Evolutionary conservation across 225 moss, liverwort and hornwort genomes (phyloP), one percentile per base, ranked within the genome.

Genomic region (Thuidium tamariscinum): DNA sequence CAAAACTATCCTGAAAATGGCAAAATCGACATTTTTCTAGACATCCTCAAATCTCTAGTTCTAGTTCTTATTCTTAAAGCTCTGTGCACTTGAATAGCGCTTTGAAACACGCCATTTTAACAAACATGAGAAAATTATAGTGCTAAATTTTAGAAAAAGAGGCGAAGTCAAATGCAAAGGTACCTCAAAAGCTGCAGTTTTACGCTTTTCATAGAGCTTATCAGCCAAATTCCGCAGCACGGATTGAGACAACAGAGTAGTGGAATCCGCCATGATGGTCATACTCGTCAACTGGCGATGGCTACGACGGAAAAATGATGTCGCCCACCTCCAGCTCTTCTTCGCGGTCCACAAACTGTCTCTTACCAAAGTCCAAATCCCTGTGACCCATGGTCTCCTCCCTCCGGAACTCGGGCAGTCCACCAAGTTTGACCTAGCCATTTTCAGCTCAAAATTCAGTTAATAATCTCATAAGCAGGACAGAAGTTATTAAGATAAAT

Each of bases 141-240:
- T 49, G 3, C 19, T 19, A 41, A 44, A 16, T 34, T 48, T 69
- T 21, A 30, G 23, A 20, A 71, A 49, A 54, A 17, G 39, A 55
- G 23, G 63, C 16, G 42, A 29, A 79, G 54, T 1, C 55, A 80
- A 73, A 36, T 48, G 65, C 79, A 57, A 67, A 65, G 73, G 20
- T 88, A 98, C 98, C 95, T 98, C 98, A 51, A 98, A 81, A 21
- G 98, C 98, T 85, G 98, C 98, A 90, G 93, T 98, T 91, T 98
- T 98, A 54, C 98, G 98, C 86, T 97, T 98, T 48, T 98, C 98
- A 29, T 98, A 98, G 56, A 98, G 80, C 90, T 98, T 98, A 87
- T 98, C 98, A 78, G 96, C 93, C 82, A 98, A 88, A 83, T 95
- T 98, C 48, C 98, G 96, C 70, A 94, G 89, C 86, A 98, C 98